phyloP scores from a whole-genome alignment of 2,329 filamentous ascomycete genomes.

The Biscogniauxia mediterranea region DNA sequence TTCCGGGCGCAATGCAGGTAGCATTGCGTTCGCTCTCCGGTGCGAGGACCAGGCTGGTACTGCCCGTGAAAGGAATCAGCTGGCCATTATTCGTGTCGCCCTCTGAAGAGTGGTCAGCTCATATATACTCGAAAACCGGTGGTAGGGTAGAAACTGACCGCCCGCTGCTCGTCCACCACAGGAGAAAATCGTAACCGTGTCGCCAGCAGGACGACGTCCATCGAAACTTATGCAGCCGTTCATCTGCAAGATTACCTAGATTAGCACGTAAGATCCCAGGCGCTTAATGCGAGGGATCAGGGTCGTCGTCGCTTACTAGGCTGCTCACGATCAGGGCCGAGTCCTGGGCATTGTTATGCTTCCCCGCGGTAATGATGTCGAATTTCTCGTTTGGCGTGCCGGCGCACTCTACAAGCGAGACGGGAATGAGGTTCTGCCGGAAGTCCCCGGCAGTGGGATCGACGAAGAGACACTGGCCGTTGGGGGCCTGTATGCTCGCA shows the following conservation, averaged over 20 bases:
- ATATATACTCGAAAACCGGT: neutral
- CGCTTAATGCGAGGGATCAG: neutral
- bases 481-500: constrained; percentile 45
- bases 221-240: constrained; percentile 54
- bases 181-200: constrained; percentile 50
- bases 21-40: constrained; percentile 43
- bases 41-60: constrained; percentile 42
- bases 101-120: constrained; percentile 29
- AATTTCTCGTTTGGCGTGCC: constrained; percentile 48
- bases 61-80: constrained; percentile 46
- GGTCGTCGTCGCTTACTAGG: constrained; percentile 32
- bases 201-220: constrained; percentile 39
- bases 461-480: constrained; percentile 51
- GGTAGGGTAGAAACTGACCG: constrained; percentile 29
- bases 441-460: constrained; percentile 54
- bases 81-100: constrained; percentile 48
- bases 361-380: constrained; percentile 49
- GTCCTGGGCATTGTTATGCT: constrained; percentile 44
- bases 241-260: constrained; percentile 33
- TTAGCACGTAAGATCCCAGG: constrained; percentile 6
- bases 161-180: constrained; percentile 52
- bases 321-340: constrained; percentile 48
- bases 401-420: constrained; percentile 44
- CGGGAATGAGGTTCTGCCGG: constrained; percentile 51
- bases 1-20: constrained; percentile 43